Evolutionary conservation across 208 protist genomes (phyloP).

Genomic region (Acanthamoeba sp.): DNA sequence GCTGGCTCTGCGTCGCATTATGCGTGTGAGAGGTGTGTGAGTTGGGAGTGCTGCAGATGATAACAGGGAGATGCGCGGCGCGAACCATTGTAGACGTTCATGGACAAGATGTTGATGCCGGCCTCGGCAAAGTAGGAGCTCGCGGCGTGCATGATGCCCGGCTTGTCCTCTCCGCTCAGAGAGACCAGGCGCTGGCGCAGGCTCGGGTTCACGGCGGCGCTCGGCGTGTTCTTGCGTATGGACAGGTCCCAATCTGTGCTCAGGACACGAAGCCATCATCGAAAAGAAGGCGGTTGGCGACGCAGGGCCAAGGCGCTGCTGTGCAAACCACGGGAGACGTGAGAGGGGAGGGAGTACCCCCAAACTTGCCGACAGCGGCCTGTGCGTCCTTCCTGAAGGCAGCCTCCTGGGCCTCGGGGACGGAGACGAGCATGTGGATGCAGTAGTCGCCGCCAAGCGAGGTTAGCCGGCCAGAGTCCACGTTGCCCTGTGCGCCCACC

Average conservation of each 20-base stretch:
- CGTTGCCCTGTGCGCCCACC: not conserved
- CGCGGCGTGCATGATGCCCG: conserved; percentile 66
- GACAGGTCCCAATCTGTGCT: conserved; percentile 60
- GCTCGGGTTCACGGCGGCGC: not conserved
- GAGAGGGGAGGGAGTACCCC: no score
- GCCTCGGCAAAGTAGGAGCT: conserved; percentile 28
- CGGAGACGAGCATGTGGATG: conserved; percentile 65
- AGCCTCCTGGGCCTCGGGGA: not conserved
- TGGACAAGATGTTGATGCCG: conserved; percentile 64
- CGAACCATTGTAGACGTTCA: conserved; percentile 61
- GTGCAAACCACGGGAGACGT: no score
- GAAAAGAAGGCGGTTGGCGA: no score
- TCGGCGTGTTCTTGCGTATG: conserved; percentile 19
- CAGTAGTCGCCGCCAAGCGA: conserved; percentile 64
- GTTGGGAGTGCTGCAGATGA: no score
- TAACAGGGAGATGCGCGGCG: no score
- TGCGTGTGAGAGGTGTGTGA: not conserved
- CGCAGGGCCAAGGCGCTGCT: no score
- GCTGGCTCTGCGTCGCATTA: not conserved
- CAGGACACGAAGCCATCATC: no score
- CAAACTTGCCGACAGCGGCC: conserved; percentile 29
- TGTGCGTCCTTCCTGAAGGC: not conserved
- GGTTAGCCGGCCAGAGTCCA: conserved; percentile 29
- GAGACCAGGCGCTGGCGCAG: not conserved
- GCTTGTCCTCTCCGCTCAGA: conserved; percentile 52